Conservation (phyloP, 2,329 filamentous ascomycete genomes). For the Alternaria sp. region DNA sequence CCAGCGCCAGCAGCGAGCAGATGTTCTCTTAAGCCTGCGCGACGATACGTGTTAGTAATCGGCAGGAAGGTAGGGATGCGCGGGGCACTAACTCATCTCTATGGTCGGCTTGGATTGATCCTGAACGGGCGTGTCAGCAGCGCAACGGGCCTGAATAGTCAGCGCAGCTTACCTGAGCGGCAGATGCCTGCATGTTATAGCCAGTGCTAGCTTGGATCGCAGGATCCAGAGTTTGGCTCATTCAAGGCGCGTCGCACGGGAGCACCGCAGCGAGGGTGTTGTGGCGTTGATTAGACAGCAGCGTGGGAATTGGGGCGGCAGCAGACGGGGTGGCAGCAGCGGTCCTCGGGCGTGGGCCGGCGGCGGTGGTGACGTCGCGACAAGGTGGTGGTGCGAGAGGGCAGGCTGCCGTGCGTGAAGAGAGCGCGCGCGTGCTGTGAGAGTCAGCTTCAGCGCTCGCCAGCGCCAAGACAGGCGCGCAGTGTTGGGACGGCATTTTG, state of each 20-base stretch:
- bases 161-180: conserved; percentile 62
- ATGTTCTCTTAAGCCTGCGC: conserved; percentile 67
- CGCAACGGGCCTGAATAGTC: conserved; percentile 14
- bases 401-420: conserved; percentile 9
- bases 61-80: conserved; percentile 9
- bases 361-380: conserved; percentile 17
- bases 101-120: conserved; percentile 47
- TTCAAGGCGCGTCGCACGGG: conserved; percentile 16
- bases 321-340: not conserved
- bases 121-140: conserved; percentile 40
- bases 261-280: not conserved
- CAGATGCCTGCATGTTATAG: conserved; percentile 48
- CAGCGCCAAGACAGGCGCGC: conserved; percentile 13
- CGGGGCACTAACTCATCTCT: conserved; percentile 51
- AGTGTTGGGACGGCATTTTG: conserved; percentile 12
- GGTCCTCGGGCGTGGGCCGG: not conserved
- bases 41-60: conserved; percentile 42
- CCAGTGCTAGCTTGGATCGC: conserved; percentile 41
- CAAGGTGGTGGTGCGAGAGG: conserved; percentile 1
- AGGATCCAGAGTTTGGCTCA: conserved; percentile 42
- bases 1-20: conserved; percentile 62
- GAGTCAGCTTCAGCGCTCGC: conserved; percentile 18
- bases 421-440: conserved; percentile 3
- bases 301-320: conserved; percentile 1
- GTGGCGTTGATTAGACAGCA: conserved; percentile 17